Conservation (phyloP, 805 yeast genomes). For the Candida succiphila region DNA sequence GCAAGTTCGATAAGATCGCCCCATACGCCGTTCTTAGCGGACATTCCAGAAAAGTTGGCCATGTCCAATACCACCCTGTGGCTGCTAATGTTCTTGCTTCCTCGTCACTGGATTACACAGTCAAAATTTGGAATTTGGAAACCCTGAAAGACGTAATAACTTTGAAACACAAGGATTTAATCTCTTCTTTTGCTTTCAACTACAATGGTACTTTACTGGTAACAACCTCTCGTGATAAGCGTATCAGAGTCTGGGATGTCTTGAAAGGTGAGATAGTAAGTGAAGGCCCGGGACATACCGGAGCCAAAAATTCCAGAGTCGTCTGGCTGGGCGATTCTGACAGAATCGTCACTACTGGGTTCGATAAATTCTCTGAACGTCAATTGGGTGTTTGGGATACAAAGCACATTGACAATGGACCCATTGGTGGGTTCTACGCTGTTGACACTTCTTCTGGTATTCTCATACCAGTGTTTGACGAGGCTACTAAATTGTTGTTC, state of each 20-base stretch:
- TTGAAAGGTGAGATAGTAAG: slow-evolving; percentile 62
- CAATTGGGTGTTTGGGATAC: slow-evolving; percentile 94
- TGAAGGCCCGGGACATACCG: slow-evolving; percentile 86
- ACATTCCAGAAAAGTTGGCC: slow-evolving; percentile 93
- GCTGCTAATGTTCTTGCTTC: slow-evolving; percentile 84
- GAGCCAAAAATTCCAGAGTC: slow-evolving; percentile 85
- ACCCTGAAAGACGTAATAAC: slow-evolving; percentile 63
- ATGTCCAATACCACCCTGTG: slow-evolving; percentile 79
- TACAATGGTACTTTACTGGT: slow-evolving; percentile 82
- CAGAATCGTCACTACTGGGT: slow-evolving; percentile 88
- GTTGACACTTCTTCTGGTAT: slow-evolving; percentile 92
- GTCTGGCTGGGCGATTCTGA: slow-evolving; percentile 86
- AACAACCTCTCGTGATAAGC: slow-evolving; percentile 86
- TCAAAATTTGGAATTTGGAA: slow-evolving; percentile 84
- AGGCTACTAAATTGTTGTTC: slow-evolving; percentile 66
- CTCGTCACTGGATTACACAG: slow-evolving; percentile 81
- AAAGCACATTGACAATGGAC: slow-evolving; percentile 61
- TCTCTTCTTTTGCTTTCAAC: slow-evolving; percentile 88
- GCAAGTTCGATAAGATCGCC: slow-evolving; percentile 53
- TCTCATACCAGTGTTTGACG: slow-evolving; percentile 84
- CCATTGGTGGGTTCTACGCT: slow-evolving; percentile 79
- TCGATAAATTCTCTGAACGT: slow-evolving; percentile 85
- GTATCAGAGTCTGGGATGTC: slow-evolving; percentile 85
- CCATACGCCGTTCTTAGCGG: slow-evolving; percentile 70
- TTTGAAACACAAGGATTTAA: slow-evolving; percentile 79